A percentile compares a stretch with the other conserved stretches of the same genome.
These are phyloP conservation scores for Paramecium octaurelia DNA, from an alignment of 73 alveolate genomes.

Conservation along the genomic window DNA sequence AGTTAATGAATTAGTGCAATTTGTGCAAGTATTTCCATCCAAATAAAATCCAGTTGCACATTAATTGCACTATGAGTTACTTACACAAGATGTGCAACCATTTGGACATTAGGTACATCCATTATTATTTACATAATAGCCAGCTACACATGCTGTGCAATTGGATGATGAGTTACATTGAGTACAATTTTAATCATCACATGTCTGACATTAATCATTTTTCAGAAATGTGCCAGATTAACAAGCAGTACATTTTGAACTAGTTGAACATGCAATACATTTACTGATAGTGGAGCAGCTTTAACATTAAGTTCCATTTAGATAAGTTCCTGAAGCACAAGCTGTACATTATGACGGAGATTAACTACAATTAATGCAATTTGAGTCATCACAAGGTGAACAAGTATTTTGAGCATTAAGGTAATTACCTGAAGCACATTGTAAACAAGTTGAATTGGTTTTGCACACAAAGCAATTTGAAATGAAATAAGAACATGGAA, in stretches of 20 bases:
- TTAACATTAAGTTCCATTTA: not conserved
- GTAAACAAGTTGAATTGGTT: not conserved
- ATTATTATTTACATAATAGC: not conserved
- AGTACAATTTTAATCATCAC: not conserved
- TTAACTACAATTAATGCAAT: not conserved
- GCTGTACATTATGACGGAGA: not conserved
- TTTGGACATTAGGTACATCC: not conserved
- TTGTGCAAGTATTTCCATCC: not conserved
- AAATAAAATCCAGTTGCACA: not conserved
- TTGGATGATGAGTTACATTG: not conserved
- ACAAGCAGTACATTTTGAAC: not conserved
- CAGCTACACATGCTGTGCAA: not conserved
- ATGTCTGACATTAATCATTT: not conserved
- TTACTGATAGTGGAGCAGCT: not conserved
- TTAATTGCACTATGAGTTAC: not conserved
- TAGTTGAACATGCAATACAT: not conserved
- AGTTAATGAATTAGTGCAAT: not conserved
- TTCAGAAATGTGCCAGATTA: not conserved
- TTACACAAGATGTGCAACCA: not conserved
- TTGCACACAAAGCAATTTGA: not conserved
- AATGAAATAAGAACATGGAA: not conserved
- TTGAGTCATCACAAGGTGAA: not conserved
- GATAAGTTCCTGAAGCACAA: not conserved
- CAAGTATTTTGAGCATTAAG: not conserved
- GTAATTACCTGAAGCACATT: not conserved